These are phyloP conservation scores for Prunus yedoensis DNA, from an alignment of 331 rosid genomes.

Conservation along the genomic window DNA sequence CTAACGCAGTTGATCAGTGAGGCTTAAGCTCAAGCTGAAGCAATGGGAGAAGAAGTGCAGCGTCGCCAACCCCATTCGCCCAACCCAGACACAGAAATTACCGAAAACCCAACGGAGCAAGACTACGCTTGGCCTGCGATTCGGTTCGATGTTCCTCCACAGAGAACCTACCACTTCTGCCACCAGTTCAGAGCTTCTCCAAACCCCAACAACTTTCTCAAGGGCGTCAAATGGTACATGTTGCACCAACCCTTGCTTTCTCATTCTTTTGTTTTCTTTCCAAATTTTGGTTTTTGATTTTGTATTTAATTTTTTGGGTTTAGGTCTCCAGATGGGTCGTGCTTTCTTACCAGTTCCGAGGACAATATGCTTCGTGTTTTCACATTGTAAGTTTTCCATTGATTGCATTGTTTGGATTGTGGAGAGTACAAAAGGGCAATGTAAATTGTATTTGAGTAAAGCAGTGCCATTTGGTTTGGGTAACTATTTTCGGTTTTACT, in stretches of 20 bases:
- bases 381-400: constrained; percentile 39
- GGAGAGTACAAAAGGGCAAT: neutral
- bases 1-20: neutral
- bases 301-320: neutral
- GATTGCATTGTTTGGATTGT: neutral
- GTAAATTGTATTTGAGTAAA: neutral
- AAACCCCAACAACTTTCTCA: constrained; percentile 84
- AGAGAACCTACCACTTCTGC: constrained; percentile 66
- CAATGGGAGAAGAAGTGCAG: constrained; percentile 44
- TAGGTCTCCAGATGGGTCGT: constrained; percentile 96
- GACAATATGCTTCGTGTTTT: constrained; percentile 77
- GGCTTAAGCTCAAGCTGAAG: neutral
- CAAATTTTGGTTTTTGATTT: neutral
- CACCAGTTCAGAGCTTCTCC: constrained; percentile 62
- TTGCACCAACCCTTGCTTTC: neutral
- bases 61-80: constrained; percentile 17
- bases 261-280: neutral
- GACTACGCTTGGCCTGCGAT: constrained; percentile 54
- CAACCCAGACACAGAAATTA: constrained; percentile 15
- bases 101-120: constrained; percentile 17
- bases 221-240: constrained; percentile 75
- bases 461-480: neutral
- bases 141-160: constrained; percentile 59
- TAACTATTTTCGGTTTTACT: neutral
- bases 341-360: constrained; percentile 77